Evolutionary conservation across 306 rosid species (phyloP), one percentile per base, ranked within the genome.

Genomic region (Casuarina cunninghamiana): DNA sequence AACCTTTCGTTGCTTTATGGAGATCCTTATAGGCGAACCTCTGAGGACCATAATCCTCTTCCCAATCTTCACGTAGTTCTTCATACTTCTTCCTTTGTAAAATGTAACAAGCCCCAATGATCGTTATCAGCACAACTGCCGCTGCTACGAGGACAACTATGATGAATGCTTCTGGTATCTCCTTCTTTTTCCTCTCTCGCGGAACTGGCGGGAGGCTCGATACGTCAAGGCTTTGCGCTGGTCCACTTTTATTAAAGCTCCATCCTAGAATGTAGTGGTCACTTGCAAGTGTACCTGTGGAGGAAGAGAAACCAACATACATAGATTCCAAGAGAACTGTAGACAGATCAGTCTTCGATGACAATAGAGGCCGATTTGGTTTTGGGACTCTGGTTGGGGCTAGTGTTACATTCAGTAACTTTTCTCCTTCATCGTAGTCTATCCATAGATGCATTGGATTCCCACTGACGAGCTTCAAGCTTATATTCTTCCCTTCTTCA

Each of bases 51-150:
- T 87, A 84, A 49, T 89, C 89, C 9, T 66, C 69, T 72, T 93
- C 97, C 97, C 96, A 93, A 44, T 84, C 92, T 80, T 93, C 96
- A 32, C 71, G 80, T 43, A 86, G 3, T 67, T 93, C 97, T 32
- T 73, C 69, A 62, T 69, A 87, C 53, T 73, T 74, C 73, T 71
- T 78, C 65, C 65, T 58, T 5, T 38, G 21, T 5, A 9, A 19
- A 8, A 19, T 19, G 39, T 26, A 58, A 9, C 37, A 13, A 57
- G 39, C 38, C 2, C 63, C 62, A 8, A 0, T 6, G 11, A 9
- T 0, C 4, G 15, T 57, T 21, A 57, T 21, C 38, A 58, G 17
- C 16, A 60, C 21, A 4, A 43, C 74, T n/a, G 6, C 42, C 8
- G 11, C 5, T 19, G 51, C 4, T 26, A 45, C 10, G 3, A 67